Percentiles rank a stretch among this genome's conserved stretches.
phyloP scores from a whole-genome alignment of 768 basidiomycete genomes.

The Cystobasidium onofrii region DNA sequence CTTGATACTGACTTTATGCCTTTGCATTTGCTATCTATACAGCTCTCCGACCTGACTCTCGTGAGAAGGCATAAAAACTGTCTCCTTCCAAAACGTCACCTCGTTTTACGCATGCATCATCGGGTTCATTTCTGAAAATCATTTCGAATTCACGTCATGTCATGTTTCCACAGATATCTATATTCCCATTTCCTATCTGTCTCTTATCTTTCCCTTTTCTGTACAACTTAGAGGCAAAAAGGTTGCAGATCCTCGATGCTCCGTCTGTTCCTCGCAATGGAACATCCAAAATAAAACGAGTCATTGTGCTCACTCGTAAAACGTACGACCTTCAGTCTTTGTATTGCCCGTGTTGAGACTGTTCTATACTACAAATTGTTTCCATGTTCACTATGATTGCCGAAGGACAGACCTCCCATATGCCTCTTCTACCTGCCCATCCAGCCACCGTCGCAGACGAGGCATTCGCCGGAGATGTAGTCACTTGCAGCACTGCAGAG shows the following conservation, averaged over 20 bases:
- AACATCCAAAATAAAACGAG: too few relatives aligned
- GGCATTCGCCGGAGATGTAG: constrained; percentile 64
- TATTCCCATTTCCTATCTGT: neutral
- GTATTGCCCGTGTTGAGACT: too few relatives aligned
- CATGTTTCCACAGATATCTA: neutral
- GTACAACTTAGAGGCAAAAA: neutral
- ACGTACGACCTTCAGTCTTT: too few relatives aligned
- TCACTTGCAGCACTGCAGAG: constrained; percentile 61
- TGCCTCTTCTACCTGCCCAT: constrained; percentile 10
- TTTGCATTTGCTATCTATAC: neutral
- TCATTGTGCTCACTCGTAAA: too few relatives aligned
- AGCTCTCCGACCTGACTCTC: constrained; percentile 30
- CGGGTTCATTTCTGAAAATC: neutral
- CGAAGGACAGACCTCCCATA: neutral
- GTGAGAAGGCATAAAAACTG: constrained; percentile 14
- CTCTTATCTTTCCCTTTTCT: neutral
- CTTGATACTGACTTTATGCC: neutral
- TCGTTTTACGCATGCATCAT: neutral
- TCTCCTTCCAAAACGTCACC: neutral
- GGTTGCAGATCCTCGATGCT: neutral
- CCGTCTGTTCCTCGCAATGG: too few relatives aligned
- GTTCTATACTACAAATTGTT: neutral
- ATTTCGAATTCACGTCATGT: neutral
- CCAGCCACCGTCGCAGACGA: constrained; percentile 65
- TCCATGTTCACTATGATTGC: neutral